A percentile compares a stretch with the other conserved stretches of the same genome.
These are phyloP conservation scores for Backusella parvicylindrica DNA, from an alignment of 192 early-diverging fungal genomes.

Conservation along the genomic window DNA sequence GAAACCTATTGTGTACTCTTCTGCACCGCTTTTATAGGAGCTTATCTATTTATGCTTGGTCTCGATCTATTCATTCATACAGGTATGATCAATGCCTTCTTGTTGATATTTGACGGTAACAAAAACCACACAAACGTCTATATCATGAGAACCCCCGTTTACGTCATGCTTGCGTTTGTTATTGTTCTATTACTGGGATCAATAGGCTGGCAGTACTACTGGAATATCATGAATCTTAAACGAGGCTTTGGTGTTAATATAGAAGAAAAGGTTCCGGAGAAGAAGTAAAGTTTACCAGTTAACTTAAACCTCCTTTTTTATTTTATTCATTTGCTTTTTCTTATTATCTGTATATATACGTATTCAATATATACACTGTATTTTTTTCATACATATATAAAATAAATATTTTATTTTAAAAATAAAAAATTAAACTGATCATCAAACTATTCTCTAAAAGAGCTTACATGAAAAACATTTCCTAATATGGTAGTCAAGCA, in stretches of 20 bases:
- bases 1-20: conserved; percentile 43
- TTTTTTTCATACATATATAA: background rate
- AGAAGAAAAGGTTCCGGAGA: background rate
- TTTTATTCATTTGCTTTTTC: background rate
- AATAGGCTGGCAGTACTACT: conserved; percentile 34
- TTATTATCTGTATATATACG: background rate
- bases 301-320: background rate
- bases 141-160: conserved; percentile 13
- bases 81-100: conserved; percentile 42
- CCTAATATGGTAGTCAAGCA: background rate
- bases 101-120: conserved; percentile 25
- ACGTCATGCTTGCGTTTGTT: conserved; percentile 28
- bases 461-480: background rate
- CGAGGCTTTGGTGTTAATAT: conserved; percentile 31
- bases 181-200: conserved; percentile 14
- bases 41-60: conserved; percentile 49
- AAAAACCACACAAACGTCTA: conserved; percentile 23
- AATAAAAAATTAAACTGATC: background rate
- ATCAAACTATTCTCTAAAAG: background rate
- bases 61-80: conserved; percentile 55
- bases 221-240: conserved; percentile 29
- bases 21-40: conserved; percentile 44
- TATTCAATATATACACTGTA: background rate
- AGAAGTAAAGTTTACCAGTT: background rate
- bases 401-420: background rate